Evolutionary conservation across 2,329 filamentous ascomycete genomes (phyloP).

Genomic region (Colletotrichum sojae): DNA sequence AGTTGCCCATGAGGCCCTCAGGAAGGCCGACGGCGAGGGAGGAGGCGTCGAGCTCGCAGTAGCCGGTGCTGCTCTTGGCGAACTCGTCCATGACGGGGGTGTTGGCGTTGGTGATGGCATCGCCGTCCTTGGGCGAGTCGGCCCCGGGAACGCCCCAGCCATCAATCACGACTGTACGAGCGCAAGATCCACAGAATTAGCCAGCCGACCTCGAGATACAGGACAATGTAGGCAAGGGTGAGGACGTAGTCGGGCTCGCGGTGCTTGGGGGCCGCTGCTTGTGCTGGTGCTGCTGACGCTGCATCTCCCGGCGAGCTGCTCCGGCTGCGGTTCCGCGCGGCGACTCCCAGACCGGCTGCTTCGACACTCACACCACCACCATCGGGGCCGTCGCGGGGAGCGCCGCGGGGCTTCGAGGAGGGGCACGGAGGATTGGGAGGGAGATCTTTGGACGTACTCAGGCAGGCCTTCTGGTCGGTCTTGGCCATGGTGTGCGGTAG

Average conservation of each 20-base stretch:
- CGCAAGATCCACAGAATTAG: slow-evolving; percentile 70
- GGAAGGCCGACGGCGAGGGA: slow-evolving; percentile 96
- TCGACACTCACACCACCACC: slow-evolving; percentile 23
- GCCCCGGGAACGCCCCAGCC: slow-evolving; percentile 93
- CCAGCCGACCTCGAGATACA: slow-evolving; percentile 71
- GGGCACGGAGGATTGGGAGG: slow-evolving; percentile 48
- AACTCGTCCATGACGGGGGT: slow-evolving; percentile 97
- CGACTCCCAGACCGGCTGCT: neutral
- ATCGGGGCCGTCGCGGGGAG: slow-evolving; percentile 11
- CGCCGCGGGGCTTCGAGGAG: slow-evolving; percentile 37
- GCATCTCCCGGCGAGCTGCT: no score
- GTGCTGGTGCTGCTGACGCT: neutral
- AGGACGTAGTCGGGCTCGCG: slow-evolving; percentile 42
- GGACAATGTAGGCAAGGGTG: slow-evolving; percentile 59
- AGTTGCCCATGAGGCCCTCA: slow-evolving; percentile 98
- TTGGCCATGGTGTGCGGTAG: slow-evolving; percentile 60
- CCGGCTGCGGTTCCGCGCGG: neutral
- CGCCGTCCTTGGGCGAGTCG: slow-evolving; percentile 86
- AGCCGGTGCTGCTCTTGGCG: slow-evolving; percentile 85
- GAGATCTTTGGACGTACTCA: slow-evolving; percentile 66
- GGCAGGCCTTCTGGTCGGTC: slow-evolving; percentile 72
- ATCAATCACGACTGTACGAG: slow-evolving; percentile 90
- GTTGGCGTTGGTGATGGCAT: slow-evolving; percentile 93
- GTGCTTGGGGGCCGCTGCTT: slow-evolving; percentile 10
- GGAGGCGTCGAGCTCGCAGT: slow-evolving; percentile 93